Percentiles rank a stretch among this genome's conserved stretches.
Conservation (phyloP, 306 rosid genomes). For the Dalbergia cultrata region DNA sequence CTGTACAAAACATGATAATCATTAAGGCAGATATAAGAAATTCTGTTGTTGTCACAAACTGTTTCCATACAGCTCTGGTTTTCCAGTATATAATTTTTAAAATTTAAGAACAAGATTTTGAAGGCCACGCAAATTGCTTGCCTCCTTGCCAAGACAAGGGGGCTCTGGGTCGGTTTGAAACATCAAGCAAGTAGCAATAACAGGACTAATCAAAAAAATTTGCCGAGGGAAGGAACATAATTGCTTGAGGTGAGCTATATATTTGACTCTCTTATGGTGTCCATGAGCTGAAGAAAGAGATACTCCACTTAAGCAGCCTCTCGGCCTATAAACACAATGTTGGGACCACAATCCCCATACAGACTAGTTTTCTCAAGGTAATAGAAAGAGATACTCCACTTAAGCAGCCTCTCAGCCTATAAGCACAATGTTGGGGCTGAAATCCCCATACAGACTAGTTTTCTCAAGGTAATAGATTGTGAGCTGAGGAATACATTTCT, state of each 20-base stretch:
- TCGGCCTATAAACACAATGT: background rate
- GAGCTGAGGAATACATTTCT: conserved; percentile 3
- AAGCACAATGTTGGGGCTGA: background rate
- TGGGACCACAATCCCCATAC: background rate
- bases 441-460: background rate
- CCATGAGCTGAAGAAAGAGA: background rate
- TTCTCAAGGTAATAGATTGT: background rate
- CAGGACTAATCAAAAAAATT: background rate
- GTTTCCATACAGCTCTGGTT: conserved; percentile 17
- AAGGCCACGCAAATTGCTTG: conserved; percentile 19
- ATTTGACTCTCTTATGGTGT: background rate
- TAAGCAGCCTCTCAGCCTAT: conserved; percentile 15
- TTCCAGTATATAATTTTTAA: background rate
- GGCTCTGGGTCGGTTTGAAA: background rate
- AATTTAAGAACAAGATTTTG: background rate
- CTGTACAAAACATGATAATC: conserved; percentile 11
- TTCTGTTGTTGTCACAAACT: conserved; percentile 13
- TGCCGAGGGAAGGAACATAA: background rate
- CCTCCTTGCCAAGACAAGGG: conserved; percentile 24
- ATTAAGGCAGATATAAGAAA: conserved; percentile 8
- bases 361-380: background rate
- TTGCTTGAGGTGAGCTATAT: background rate
- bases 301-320: conserved; percentile 13
- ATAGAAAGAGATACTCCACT: conserved; percentile 14
- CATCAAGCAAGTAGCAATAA: conserved; percentile 2